Conservation (phyloP, 2,329 filamentous ascomycete genomes). For the Aspergillus piperis region DNA sequence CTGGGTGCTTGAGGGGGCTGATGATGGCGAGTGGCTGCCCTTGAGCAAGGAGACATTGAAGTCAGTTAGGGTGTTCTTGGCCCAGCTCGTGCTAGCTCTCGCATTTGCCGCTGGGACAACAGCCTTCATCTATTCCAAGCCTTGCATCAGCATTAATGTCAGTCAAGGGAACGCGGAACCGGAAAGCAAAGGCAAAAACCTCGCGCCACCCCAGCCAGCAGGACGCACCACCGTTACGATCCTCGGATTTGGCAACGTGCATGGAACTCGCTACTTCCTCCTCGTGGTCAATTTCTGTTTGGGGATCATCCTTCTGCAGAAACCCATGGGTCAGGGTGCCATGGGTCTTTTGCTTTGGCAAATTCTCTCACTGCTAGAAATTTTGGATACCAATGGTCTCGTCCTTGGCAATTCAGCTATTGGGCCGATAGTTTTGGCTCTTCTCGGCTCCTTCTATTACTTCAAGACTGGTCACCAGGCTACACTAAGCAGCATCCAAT, state of each 20-base stretch:
- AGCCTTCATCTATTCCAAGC: conserved; percentile 82
- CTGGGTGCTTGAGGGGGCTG: conserved; percentile 87
- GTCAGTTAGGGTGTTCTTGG: conserved; percentile 71
- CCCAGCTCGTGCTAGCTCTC: conserved; percentile 77
- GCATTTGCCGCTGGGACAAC: conserved; percentile 81
- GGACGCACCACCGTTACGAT: conserved; percentile 65
- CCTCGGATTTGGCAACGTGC: conserved; percentile 88
- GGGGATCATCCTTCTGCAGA: conserved; percentile 77
- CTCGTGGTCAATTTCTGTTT: conserved; percentile 77
- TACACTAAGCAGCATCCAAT: conserved; percentile 82
- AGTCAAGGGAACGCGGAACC: conserved; percentile 48
- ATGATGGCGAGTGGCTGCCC: conserved; percentile 76
- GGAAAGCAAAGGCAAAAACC: conserved; percentile 45
- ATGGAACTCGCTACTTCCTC: conserved; percentile 86
- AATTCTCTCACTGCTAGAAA: conserved; percentile 72
- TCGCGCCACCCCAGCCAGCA: conserved; percentile 28
- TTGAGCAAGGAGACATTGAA: conserved; percentile 67
- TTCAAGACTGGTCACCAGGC: conserved; percentile 99
- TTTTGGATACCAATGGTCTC: conserved; percentile 62
- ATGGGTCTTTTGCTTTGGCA: conserved; percentile 84
- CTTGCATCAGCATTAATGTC: conserved; percentile 73
- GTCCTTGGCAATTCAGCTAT: conserved; percentile 66
- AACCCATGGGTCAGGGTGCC: conserved; percentile 89
- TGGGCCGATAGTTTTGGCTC: conserved; percentile 77
- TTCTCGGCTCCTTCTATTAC: conserved; percentile 92